Percentiles rank a stretch among this genome's conserved stretches.
These are phyloP conservation scores for Cyclotella sp. DNA, from an alignment of 108 stramenopile species.

Conservation along the genomic window DNA sequence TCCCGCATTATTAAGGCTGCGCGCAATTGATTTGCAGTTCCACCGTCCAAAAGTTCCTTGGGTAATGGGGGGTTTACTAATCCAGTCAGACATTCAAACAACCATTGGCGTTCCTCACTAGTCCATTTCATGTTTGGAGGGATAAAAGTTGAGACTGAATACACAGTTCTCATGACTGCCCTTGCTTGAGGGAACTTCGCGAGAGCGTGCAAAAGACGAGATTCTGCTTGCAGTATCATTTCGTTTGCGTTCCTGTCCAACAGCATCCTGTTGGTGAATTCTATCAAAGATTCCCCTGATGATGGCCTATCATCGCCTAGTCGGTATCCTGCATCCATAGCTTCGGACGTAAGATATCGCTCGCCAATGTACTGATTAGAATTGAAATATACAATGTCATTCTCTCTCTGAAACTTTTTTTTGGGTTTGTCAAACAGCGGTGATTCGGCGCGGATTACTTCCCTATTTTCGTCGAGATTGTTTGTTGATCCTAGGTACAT, in stretches of 20 bases:
- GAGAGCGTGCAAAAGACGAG: slow-evolving; percentile 58
- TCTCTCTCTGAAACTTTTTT: slow-evolving; percentile 13
- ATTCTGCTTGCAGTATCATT: slow-evolving; percentile 56
- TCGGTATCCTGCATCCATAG: slow-evolving; percentile 58
- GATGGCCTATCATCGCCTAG: slow-evolving; percentile 26
- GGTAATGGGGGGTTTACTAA: slow-evolving; percentile 45
- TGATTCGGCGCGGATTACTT: slow-evolving; percentile 24
- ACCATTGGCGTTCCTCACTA: slow-evolving; percentile 65
- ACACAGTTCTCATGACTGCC: slow-evolving; percentile 54
- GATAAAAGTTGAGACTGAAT: slow-evolving; percentile 56
- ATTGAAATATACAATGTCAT: slow-evolving; percentile 70
- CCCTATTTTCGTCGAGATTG: slow-evolving; percentile 18
- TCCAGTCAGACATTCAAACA: slow-evolving; percentile 68
- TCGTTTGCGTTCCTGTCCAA: slow-evolving; percentile 45
- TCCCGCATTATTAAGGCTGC: slow-evolving; percentile 28
- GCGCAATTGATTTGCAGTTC: slow-evolving; percentile 41
- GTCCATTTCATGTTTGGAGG: slow-evolving; percentile 64
- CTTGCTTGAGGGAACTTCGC: slow-evolving; percentile 62
- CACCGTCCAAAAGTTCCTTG: slow-evolving; percentile 43
- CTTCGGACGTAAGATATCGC: slow-evolving; percentile 60
- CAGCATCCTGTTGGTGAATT: slow-evolving; percentile 53
- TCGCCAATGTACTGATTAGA: slow-evolving; percentile 75
- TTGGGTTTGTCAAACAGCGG: slow-evolving; percentile 16
- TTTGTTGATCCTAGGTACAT: slow-evolving; percentile 29
- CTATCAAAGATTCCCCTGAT: slow-evolving; percentile 32